Percentiles rank a stretch among this genome's conserved stretches.
Conservation (phyloP, 2,329 filamentous ascomycete species). For the Fusarium transvaalense region DNA sequence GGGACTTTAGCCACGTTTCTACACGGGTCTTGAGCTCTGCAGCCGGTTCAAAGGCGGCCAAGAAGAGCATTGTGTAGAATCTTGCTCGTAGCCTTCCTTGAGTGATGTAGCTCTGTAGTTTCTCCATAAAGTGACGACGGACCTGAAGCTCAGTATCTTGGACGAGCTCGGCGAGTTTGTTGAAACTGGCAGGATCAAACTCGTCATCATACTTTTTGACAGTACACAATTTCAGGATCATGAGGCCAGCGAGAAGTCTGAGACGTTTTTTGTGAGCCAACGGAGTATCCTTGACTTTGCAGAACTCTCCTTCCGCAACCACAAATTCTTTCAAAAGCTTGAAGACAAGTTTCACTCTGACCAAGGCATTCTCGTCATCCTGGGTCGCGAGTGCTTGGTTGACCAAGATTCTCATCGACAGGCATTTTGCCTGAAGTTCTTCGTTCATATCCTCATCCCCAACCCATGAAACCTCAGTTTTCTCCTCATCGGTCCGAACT, state of each 20-base stretch:
- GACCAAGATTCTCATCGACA: slow-evolving; percentile 86
- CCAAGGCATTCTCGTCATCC: slow-evolving; percentile 65
- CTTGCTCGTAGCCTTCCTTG: slow-evolving; percentile 76
- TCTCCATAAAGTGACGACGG: slow-evolving; percentile 81
- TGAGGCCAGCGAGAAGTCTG: slow-evolving; percentile 82
- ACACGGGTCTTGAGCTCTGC: slow-evolving; percentile 78
- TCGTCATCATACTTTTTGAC: slow-evolving; percentile 81
- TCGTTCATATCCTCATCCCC: slow-evolving; percentile 77
- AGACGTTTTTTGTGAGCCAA: slow-evolving; percentile 83
- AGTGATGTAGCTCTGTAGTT: slow-evolving; percentile 91
- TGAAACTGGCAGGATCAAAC: slow-evolving; percentile 80
- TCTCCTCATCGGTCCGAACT: slow-evolving; percentile 72
- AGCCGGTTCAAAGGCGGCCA: slow-evolving; percentile 90
- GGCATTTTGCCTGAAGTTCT: slow-evolving; percentile 84
- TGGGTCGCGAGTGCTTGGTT: slow-evolving; percentile 80
- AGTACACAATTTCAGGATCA: slow-evolving; percentile 86
- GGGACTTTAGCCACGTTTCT: slow-evolving; percentile 89
- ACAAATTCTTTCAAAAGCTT: slow-evolving; percentile 83
- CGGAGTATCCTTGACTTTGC: slow-evolving; percentile 80
- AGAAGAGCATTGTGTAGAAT: slow-evolving; percentile 91
- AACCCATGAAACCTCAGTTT: slow-evolving; percentile 73
- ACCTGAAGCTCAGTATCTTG: slow-evolving; percentile 83
- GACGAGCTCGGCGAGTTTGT: slow-evolving; percentile 81
- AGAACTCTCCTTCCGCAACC: slow-evolving; percentile 81
- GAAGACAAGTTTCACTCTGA: slow-evolving; percentile 76